Base-by-base conservation (phyloP, 805 yeast species). In the Monosporozyma solicola region DNA sequence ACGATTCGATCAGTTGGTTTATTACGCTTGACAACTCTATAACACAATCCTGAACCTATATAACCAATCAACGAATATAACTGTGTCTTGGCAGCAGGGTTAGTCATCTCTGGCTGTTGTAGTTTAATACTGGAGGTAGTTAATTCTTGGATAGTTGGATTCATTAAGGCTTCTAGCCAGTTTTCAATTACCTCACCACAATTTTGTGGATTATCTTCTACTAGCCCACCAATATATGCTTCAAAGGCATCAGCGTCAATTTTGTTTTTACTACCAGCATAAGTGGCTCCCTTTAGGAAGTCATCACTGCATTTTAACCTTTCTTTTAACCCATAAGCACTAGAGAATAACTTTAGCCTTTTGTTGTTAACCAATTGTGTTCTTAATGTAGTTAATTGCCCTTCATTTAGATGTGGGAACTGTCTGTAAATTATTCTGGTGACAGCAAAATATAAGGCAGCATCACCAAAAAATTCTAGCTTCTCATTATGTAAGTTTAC, bases 201-300 rank as follows among this genome's bases (percentile, higher is more conserved):
- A n/a, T 71, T 67, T 10, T 70, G 71, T 43, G 67, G 63, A 24
- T 72, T 68, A 46, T 78, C 72, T 57, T 87, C 95, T 24, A 80
- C 73, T 33, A 92, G 68, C 0, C 95, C 99, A 6, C 96, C 98
- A 48, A 94, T 76, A 59, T 92, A 92, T 0, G 98, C 97, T 69
- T 94, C 99, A 65, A 92, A 87, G 0, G 86, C 82, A 73, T 92
- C 99, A 0, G 98, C 96, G 61, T 78, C 78, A 3, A 86, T 72
- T 64, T 94, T 94, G 57, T 78, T 78, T 54, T 77, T 80, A 7
- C 87, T 87, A 37, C 72, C 71, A 32, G 69, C 65, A 51, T 77
- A 73, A 22, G 55, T 58, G 2, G 55, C 52, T 22, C 64, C 60
- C n/a, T 59, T 62, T 9, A 56, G 53, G 9, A 59, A 51, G 53